Base-by-base conservation (phyloP, 2,329 filamentous ascomycete genomes). In the Sclerotinia sclerotiorum region DNA sequence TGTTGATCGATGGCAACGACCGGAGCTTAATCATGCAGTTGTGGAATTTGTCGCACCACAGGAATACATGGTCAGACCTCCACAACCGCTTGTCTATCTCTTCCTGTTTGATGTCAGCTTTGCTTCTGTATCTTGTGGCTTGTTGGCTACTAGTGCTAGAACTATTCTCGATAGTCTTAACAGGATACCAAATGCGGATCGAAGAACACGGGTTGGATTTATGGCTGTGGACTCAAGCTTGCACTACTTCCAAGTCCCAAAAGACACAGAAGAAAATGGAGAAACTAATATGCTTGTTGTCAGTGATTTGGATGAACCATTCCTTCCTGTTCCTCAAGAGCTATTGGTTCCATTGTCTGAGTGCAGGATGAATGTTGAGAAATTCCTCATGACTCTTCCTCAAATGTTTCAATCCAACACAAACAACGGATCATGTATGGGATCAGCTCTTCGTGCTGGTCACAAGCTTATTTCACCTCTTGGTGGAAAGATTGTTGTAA, bases 51-150 rank as follows among this genome's bases (percentile, higher is more conserved):
- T 99, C 73, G 95, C 95, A 17, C 95, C 95, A 2, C 95, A 99
- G 80, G 95, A 99, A 81, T 99, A 99, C 81, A 99, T 99, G 95
- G 95, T 99, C 48, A 91, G 95, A 70, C 94, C 95, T 68, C 95
- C 95, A 56, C 94, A 97, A 80, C 95, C 95, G 51, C 84, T 98
- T 51, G 94, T 97, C 51, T 98, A 98, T 78, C 86, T 97, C 19
- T 98, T 98, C 85, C 84, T 97, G 51, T 92, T 98, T 76, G 94
- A 97, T 75, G 94, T 97, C 72, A 97, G 93, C 83, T 96, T 93
- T 75, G 88, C 92, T 17, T 89, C 94, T 44, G 91, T 97, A 21
- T 93, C 93, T 21, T 97, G 90, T 72, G 95, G 95, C 61, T 88
- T 99, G 44, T 84, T 98, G 69, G 95, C 95, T 62, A 98, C 95